Base-by-base conservation (phyloP, 305 asterid species). In the Fraxinus floribunda region DNA sequence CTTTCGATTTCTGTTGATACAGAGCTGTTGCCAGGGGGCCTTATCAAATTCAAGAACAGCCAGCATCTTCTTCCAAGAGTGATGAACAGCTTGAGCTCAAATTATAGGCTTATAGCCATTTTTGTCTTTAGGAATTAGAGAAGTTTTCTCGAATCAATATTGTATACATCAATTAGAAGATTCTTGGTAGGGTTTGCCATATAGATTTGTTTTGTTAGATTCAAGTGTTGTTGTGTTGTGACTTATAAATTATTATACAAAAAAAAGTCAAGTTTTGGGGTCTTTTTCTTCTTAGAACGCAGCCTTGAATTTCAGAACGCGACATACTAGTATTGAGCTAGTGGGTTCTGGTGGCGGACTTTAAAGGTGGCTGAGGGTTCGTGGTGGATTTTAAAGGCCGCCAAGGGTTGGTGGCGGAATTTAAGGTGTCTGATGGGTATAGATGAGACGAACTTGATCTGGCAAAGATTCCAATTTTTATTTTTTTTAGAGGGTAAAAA, bases 11-110 rank as follows among this genome's bases (percentile, higher is more conserved):
- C 15, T 39, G 77, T 71, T 74, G 46, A 80, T 88, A 36, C 77
- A 94, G 98, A 86, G 91, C 90, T 79, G 87, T 76, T 35, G 89
- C 82, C 46, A 90, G 97, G 86, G 97, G 90, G 77, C 97, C 97
- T 30, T 89, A 91, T 73, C 97, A 84, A 85, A 87, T 76, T 84
- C 87, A 76, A 80, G 89, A 87, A 79, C 82, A 83, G 11, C 79
- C 83, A 36, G 85, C 88, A 49, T 83, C 91, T 72, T 87, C 90
- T 30, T 79, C 88, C 71, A 90, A 89, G 83, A 87, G 82, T n/a
- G 94, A 90, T 26, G 92, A 90, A 85, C 91, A 88, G 9, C 94
- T 94, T 41, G 94, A 93, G 77, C 95, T 93, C 83, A 94, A 84
- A 79, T 79, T 91, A 78, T 90, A 86, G 78, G 55, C 79, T 77